Evolutionary conservation across 2,329 filamentous ascomycete species (phyloP).

Genomic region (Rhynchosporium agropyri): DNA sequence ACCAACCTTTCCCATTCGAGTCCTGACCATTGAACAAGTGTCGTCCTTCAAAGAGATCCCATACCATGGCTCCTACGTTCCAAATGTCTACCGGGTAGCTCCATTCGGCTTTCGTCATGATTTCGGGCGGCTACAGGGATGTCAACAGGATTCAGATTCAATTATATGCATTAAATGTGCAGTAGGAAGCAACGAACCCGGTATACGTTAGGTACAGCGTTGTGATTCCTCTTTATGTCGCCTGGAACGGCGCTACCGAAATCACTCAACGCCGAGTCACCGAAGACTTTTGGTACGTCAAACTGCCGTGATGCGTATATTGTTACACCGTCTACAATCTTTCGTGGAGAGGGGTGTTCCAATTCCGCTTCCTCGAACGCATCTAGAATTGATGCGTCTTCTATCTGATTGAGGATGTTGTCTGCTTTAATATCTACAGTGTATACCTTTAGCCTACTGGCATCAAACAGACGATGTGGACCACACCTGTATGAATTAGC

Average conservation of each 20-base stretch:
- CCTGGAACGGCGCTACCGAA: neutral
- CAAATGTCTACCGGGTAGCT: neutral
- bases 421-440: neutral
- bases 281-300: neutral
- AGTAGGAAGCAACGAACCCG: neutral
- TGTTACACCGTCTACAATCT: conserved; percentile 36
- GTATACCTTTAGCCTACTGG: neutral
- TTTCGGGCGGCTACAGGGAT: neutral
- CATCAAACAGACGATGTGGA: neutral
- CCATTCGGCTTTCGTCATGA: neutral
- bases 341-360: conserved; percentile 37
- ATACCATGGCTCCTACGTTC: neutral
- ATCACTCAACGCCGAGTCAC: neutral
- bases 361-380: conserved; percentile 35
- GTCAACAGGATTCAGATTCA: neutral
- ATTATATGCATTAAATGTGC: neutral
- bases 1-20: neutral
- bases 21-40: neutral
- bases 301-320: conserved; percentile 23
- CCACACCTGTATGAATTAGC: conserved; percentile 36
- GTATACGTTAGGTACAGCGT: neutral
- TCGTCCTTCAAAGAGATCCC: neutral
- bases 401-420: conserved; percentile 34
- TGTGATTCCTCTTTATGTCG: neutral
- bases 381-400: conserved; percentile 39